Conservation (phyloP, 2,329 filamentous ascomycete species). For the Talaromyces sp. region DNA sequence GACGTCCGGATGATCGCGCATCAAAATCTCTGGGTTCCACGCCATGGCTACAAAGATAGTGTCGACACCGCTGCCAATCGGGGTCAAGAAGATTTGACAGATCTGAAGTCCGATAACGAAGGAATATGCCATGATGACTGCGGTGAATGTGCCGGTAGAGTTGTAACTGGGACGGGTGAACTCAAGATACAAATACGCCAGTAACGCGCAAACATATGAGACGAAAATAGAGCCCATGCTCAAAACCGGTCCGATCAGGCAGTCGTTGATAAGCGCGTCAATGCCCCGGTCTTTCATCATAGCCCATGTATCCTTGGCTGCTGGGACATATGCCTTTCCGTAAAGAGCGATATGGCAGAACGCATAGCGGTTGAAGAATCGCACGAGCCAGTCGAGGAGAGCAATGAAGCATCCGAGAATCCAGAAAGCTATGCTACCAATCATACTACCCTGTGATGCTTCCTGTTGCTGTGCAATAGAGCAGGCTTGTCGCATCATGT, state of each 20-base stretch:
- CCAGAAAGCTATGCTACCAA: conserved; percentile 65
- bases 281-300: conserved; percentile 92
- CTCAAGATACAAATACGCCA: conserved; percentile 80
- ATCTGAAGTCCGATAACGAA: conserved; percentile 90
- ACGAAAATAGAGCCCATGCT: conserved; percentile 79
- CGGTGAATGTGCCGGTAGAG: conserved; percentile 59
- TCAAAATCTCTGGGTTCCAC: conserved; percentile 64
- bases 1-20: conserved; percentile 73
- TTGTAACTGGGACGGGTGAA: conserved; percentile 82
- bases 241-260: conserved; percentile 66
- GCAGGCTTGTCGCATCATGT: conserved; percentile 74
- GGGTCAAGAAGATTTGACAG: conserved; percentile 82
- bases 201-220: conserved; percentile 71
- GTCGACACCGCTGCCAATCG: conserved; percentile 80
- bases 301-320: conserved; percentile 82
- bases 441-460: conserved; percentile 61
- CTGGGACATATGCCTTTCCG: conserved; percentile 78
- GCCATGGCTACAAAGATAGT: conserved; percentile 81
- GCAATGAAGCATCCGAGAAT: conserved; percentile 70
- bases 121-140: conserved; percentile 74
- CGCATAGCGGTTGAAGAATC: conserved; percentile 87
- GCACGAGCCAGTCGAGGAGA: conserved; percentile 76
- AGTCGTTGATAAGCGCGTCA: conserved; percentile 85
- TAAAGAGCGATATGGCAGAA: conserved; percentile 92
- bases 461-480: conserved; percentile 67